Evolutionary conservation across 2,329 filamentous ascomycete species (phyloP).

Genomic region (Calonectria multiphialidica): DNA sequence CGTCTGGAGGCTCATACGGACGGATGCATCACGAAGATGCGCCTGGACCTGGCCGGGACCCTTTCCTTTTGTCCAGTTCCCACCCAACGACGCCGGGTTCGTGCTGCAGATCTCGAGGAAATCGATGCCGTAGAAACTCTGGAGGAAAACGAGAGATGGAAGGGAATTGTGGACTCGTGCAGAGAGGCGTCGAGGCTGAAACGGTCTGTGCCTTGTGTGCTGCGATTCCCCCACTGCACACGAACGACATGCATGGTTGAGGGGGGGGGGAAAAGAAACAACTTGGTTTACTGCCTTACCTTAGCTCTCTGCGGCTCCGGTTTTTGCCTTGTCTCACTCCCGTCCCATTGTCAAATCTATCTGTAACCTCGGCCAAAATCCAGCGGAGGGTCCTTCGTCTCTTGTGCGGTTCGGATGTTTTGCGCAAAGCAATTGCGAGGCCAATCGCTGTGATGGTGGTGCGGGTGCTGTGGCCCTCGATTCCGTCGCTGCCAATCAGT

Average conservation of each 20-base stretch:
- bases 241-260: neutral
- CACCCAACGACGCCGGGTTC: neutral
- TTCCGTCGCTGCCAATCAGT: neutral
- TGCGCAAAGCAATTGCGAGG: neutral
- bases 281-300: neutral
- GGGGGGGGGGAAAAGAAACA: neutral
- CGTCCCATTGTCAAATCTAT: conserved; percentile 5
- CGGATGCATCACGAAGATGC: conserved; percentile 10
- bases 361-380: neutral
- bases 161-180: conserved; percentile 5
- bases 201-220: conserved; percentile 7
- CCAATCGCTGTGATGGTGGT: neutral
- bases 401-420: neutral
- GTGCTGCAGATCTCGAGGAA: neutral
- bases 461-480: neutral
- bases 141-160: neutral
- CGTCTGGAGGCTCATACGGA: conserved; percentile 2
- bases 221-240: neutral
- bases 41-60: neutral
- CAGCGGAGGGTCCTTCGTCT: neutral
- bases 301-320: neutral
- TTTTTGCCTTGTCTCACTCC: neutral
- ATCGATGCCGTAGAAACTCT: neutral
- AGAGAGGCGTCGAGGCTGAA: conserved; percentile 8
- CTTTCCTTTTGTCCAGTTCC: neutral